Base-by-base conservation (phyloP, 108 stramenopile species). In the Skeletonema tropicum region DNA sequence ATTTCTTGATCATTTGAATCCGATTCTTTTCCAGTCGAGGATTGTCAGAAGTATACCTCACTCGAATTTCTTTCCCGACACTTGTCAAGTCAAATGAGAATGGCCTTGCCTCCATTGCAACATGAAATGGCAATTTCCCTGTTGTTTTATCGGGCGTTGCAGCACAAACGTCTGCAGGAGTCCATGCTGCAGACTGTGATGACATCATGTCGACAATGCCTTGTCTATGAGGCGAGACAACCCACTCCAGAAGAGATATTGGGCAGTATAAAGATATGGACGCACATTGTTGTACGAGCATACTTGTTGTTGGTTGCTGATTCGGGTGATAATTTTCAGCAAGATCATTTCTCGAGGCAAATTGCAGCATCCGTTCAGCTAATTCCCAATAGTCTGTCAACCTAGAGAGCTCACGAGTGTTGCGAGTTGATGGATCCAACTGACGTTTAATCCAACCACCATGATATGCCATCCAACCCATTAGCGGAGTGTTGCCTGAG, bases 381-480 rank as follows among this genome's bases (percentile, higher is more conserved):
- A 71, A 45, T n/a, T 29, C n/a, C 66, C 66, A 64, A 57, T 57
- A 77, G 8, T 62, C 69, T 35, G 63, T 4, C 11, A 26, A 62
- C 19, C 57, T 29, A 58, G 9, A 13, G 5, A 32, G 14, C 3
- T 60, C 59, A 4, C n/a, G 30, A 60, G 6, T 14, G 29, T 32
- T 14, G 5, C 46, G 10, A 42, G 29, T 35, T 21, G 39, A 13
- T 35, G 15, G 14, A 26, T 29, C 33, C 33, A 41, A 33, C 17
- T 33, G 62, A 23, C 64, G 33, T 29, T 17, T n/a, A 35, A 72
- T 66, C 48, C 49, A 72, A 5, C 11, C 29, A 6, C 52, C 6
- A 66, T 79, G 65, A 66, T 60, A 72, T 21, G 57, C 17, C 66
- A 72, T 79, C 64, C 64, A 79, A 12, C 77, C 71, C 64, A 60